Evolutionary conservation across 805 yeast species (phyloP).

Genomic region (Lipomyces starkeyi): DNA sequence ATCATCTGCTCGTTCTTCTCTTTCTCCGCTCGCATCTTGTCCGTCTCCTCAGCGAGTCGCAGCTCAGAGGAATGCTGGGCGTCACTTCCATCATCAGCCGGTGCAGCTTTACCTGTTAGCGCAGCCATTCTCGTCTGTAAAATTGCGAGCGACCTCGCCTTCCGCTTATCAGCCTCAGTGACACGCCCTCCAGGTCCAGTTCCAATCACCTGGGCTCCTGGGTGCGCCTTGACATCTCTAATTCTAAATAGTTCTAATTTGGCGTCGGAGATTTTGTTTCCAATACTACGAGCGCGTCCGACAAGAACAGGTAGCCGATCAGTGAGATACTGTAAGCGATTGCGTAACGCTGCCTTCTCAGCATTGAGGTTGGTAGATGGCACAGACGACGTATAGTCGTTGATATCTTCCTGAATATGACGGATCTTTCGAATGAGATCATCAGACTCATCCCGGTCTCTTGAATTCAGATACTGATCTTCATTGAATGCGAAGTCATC

Average conservation of each 20-base stretch:
- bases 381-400: slow-evolving; percentile 38
- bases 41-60: slow-evolving; percentile 57
- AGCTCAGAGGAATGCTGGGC: slow-evolving; percentile 56
- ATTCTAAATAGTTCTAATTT: slow-evolving; percentile 69
- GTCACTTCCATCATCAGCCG: slow-evolving; percentile 52
- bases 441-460: slow-evolving; percentile 64
- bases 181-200: slow-evolving; percentile 87
- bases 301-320: slow-evolving; percentile 77
- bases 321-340: slow-evolving; percentile 65
- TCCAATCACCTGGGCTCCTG: slow-evolving; percentile 69
- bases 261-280: slow-evolving; percentile 68
- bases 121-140: slow-evolving; percentile 90
- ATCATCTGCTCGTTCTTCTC: slow-evolving; percentile 64
- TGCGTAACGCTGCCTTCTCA: slow-evolving; percentile 58
- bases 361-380: slow-evolving; percentile 46
- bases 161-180: slow-evolving; percentile 81
- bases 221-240: slow-evolving; percentile 64
- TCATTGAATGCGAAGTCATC: slow-evolving; percentile 51
- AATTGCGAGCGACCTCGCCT: slow-evolving; percentile 78
- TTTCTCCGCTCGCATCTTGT: slow-evolving; percentile 59
- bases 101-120: slow-evolving; percentile 74
- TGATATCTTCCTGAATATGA: slow-evolving; percentile 50
- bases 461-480: slow-evolving; percentile 47
- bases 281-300: slow-evolving; percentile 64
- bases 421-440: slow-evolving; percentile 65